Base-by-base conservation (phyloP, 2,329 filamentous ascomycete species). In the Aspergillus novofumigatus region DNA sequence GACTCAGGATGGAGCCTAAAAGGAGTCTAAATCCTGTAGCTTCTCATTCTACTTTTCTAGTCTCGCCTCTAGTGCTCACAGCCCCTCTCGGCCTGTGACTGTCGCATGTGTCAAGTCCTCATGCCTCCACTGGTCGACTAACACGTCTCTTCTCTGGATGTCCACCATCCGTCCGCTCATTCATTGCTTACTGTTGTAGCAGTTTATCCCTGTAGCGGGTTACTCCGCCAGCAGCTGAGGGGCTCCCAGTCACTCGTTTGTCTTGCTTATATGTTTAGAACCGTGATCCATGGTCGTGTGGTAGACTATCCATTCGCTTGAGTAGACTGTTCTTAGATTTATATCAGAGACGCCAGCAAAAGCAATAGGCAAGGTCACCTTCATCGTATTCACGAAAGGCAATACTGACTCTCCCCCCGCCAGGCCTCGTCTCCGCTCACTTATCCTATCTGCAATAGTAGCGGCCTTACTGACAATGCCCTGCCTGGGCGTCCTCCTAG, bases 91-190 rank as follows among this genome's bases (percentile, higher is more conserved):
- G 28, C 57, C 57, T 54, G 57, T 59, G 55, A 61, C 51, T 51
- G 35, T 50, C 50, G 52, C 62, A 63, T 64, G 60, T 60, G 60
- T 54, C 54, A 29, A 35, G 32, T 55, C 44, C 48, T 49, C 53
- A 54, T 56, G 44, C 56, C n/a, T 45, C 42, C 11, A 45, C 3
- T 45, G 42, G 42, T 45, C 42, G 4, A 6, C 42, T 20, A 10
- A 23, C 42, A 44, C n/a, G 3, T 20, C 20, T 4, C 8, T 23
- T 21, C 10, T 20, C 10, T 23, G 42, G 21, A 21, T 45, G 21
- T 9, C 3, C 21, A 23, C 41, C 21, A 23, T 20, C 42, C n/a
- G 20, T 45, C 42, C 21, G 6, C 10, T 23, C 21, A 23, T 45
- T 23, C 42, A 44, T 17, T 35, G 32, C 32, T 38, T 38, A 26